phyloP scores from a whole-genome alignment of 768 basidiomycete species.

The Lentinula aciculospora region DNA sequence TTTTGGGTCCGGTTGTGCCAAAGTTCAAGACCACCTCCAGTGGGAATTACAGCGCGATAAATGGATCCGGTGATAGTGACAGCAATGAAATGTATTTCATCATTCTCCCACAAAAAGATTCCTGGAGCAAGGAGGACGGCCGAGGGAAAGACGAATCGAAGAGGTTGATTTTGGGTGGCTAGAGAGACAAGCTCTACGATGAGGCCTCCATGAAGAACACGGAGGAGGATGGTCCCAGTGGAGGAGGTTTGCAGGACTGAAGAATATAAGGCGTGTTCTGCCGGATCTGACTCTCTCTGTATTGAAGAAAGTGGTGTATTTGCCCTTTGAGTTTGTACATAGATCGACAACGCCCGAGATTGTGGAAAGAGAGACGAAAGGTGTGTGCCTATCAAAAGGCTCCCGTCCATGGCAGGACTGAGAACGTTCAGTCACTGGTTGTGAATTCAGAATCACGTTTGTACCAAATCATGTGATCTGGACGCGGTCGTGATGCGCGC shows the following conservation, averaged over 20 bases:
- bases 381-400: conserved; percentile 52
- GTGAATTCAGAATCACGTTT: too few species aligned
- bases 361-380: conserved; percentile 59
- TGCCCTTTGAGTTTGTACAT: conserved; percentile 55
- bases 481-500: neutral
- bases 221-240: conserved; percentile 64
- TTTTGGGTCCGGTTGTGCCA: conserved; percentile 52
- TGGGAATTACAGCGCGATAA: conserved; percentile 65
- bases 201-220: conserved; percentile 68
- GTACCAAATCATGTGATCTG: neutral
- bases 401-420: conserved; percentile 10
- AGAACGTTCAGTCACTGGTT: too few species aligned
- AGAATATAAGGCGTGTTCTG: conserved; percentile 70
- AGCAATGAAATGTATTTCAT: conserved; percentile 64
- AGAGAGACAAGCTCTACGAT: conserved; percentile 78
- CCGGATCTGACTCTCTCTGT: conserved; percentile 32
- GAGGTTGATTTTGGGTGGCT: conserved; percentile 54
- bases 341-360: conserved; percentile 41
- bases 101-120: conserved; percentile 48
- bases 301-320: conserved; percentile 41
- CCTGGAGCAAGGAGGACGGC: conserved; percentile 59
- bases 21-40: conserved; percentile 42
- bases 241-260: conserved; percentile 48
- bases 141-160: conserved; percentile 77
- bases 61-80: conserved; percentile 66